Evolutionary conservation across 495 filamentous ascomycete genomes (phyloP).

Genomic region (Penicillium arizonense): DNA sequence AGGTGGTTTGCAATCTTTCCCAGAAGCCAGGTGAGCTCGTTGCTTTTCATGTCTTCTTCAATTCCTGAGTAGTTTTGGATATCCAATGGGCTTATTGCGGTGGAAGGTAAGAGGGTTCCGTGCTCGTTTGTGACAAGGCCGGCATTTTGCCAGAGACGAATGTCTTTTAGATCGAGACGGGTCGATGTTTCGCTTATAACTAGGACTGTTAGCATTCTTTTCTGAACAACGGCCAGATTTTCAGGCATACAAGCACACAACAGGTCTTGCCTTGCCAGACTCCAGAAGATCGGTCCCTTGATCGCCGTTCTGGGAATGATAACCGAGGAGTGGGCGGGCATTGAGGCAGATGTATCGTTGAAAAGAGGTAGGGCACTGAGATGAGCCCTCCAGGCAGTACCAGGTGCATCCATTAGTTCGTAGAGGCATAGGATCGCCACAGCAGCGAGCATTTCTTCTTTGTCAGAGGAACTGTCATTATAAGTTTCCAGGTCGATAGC

Average conservation of each 20-base stretch:
- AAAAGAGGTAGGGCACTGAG: conserved; percentile 19
- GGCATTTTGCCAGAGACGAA: conserved; percentile 20
- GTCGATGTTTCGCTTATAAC: conserved; percentile 24
- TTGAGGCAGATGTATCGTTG: conserved; percentile 2
- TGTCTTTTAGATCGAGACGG: conserved; percentile 18
- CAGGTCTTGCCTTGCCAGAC: conserved; percentile 19
- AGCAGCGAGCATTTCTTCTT: conserved; percentile 25
- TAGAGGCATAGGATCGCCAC: conserved; percentile 22
- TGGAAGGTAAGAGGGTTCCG: conserved; percentile 10
- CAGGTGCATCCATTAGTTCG: conserved; percentile 23
- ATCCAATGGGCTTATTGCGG: conserved; percentile 4
- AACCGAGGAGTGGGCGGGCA: conserved; percentile 4
- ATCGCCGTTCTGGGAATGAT: conserved; percentile 13
- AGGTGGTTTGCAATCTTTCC: conserved; percentile 22
- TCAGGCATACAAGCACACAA: conserved; percentile 21
- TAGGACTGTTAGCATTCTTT: background rate
- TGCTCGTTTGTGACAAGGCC: conserved; percentile 15
- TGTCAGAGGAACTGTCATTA: conserved; percentile 1
- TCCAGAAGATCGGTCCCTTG: conserved; percentile 22
- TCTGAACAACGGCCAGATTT: background rate
- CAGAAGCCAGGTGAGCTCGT: conserved; percentile 20
- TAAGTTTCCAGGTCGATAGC: conserved; percentile 11
- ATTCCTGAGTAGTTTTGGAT: conserved; percentile 3
- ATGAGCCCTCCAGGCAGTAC: conserved; percentile 22
- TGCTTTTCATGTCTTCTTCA: conserved; percentile 18